Percentiles rank a stretch among this genome's conserved stretches.
phyloP scores from a whole-genome alignment of 176 grass and related monocot species.

The Dendrocalamus sinicus region DNA sequence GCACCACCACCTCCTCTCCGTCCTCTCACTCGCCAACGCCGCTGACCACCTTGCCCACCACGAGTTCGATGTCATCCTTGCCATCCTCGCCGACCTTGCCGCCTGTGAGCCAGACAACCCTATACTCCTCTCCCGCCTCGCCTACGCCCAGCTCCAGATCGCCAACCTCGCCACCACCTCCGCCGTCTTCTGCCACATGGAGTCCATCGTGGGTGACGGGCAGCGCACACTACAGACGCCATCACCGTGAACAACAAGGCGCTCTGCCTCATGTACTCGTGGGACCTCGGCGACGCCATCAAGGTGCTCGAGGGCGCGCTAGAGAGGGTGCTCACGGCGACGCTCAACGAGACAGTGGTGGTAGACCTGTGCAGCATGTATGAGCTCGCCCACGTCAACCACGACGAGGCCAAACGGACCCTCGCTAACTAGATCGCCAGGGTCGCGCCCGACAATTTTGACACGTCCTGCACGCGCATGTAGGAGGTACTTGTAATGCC shows the following conservation, averaged over 20 bases:
- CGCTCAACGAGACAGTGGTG: conserved; percentile 82
- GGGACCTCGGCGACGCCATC: conserved; percentile 85
- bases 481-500: conserved; percentile 31
- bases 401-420: conserved; percentile 71
- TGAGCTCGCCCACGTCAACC: conserved; percentile 86
- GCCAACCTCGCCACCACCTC: no score
- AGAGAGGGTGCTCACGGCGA: conserved; percentile 73
- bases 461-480: conserved; percentile 85
- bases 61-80: no score
- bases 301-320: conserved; percentile 87
- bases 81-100: no score
- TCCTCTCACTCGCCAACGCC: no score
- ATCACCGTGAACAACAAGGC: conserved; percentile 93
- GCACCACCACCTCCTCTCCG: no score
- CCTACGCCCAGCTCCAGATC: no score
- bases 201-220: no score
- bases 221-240: conserved; percentile 44
- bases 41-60: no score
- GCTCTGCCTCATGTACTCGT: conserved; percentile 91
- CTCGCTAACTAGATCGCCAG: conserved; percentile 74
- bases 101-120: no score
- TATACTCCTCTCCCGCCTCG: no score
- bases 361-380: conserved; percentile 97
- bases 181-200: no score
- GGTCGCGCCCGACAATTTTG: conserved; percentile 87